phyloP scores from a whole-genome alignment of 805 yeast genomes.

The Wickerhamiella slavikovae region DNA sequence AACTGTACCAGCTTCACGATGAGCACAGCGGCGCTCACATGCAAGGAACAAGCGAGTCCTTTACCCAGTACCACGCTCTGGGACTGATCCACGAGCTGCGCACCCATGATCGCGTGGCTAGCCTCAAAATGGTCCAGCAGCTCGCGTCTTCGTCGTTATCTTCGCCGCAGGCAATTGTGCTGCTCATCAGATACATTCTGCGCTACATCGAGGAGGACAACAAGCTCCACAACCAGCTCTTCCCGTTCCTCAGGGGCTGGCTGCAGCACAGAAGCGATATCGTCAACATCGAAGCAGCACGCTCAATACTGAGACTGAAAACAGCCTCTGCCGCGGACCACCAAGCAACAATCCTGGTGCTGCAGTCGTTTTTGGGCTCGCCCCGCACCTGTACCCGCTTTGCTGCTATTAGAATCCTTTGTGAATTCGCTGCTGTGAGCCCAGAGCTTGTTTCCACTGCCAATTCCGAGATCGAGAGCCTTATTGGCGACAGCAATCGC shows the following conservation, averaged over 20 bases:
- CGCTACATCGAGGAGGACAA: slow-evolving; percentile 53
- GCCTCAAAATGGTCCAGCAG: slow-evolving; percentile 73
- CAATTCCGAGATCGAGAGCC: slow-evolving; percentile 65
- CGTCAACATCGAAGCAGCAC: slow-evolving; percentile 84
- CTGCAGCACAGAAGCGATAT: slow-evolving; percentile 65
- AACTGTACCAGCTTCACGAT: slow-evolving; percentile 14
- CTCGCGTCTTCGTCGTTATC: slow-evolving; percentile 38
- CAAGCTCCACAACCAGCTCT: slow-evolving; percentile 35
- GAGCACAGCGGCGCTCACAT: slow-evolving; percentile 22
- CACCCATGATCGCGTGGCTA: slow-evolving; percentile 83
- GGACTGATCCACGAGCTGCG: slow-evolving; percentile 76
- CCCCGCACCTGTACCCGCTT: slow-evolving; percentile 82
- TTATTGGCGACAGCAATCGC: slow-evolving; percentile 76
- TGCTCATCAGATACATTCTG: slow-evolving; percentile 65
- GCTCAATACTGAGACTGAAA: slow-evolving; percentile 37
- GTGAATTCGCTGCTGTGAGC: slow-evolving; percentile 58
- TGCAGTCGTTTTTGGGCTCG: slow-evolving; percentile 60
- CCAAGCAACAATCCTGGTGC: slow-evolving; percentile 39
- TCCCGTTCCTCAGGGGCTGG: slow-evolving; percentile 48
- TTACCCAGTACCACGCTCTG: slow-evolving; percentile 89
- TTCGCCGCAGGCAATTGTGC: slow-evolving; percentile 66
- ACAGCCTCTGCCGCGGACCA: slow-evolving; percentile 43
- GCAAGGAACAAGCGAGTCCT: slow-evolving; percentile 27
- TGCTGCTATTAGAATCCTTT: slow-evolving; percentile 80
- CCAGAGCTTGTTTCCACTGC: slow-evolving; percentile 57